Percentiles rank a stretch among this genome's conserved stretches.
phyloP scores from a whole-genome alignment of 495 filamentous ascomycete genomes.

The Penicillium pulvis region DNA sequence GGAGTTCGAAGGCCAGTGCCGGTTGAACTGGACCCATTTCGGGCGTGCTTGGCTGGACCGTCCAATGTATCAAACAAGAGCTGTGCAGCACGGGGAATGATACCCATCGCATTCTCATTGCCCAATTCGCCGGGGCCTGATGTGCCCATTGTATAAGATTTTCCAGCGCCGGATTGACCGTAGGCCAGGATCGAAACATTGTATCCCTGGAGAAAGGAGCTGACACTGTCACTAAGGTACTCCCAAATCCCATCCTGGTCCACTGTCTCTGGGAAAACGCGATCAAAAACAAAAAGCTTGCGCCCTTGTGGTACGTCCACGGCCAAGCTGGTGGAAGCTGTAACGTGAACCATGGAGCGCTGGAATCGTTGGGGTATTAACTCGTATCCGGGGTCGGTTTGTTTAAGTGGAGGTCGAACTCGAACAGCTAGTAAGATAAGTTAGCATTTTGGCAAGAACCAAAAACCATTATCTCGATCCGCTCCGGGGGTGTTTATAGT shows the following conservation, averaged over 20 bases:
- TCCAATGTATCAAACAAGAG: conserved; percentile 88
- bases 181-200: conserved; percentile 99
- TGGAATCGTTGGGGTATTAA: conserved; percentile 95
- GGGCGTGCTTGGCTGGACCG: conserved; percentile 50
- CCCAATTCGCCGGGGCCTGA: conserved; percentile 82
- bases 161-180: conserved; percentile 98
- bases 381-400: conserved; percentile 88
- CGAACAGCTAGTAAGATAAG: conserved; percentile 69
- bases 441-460: background rate
- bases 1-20: conserved; percentile 84
- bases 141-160: conserved; percentile 99
- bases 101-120: conserved; percentile 77
- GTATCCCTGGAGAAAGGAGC: conserved; percentile 92
- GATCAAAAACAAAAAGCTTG: conserved; percentile 95
- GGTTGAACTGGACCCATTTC: conserved; percentile 60
- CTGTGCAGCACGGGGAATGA: conserved; percentile 88
- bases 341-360: conserved; percentile 87
- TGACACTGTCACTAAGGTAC: conserved; percentile 87
- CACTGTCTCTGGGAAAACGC: conserved; percentile 84
- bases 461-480: background rate
- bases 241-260: conserved; percentile 93
- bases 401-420: conserved; percentile 83
- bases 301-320: conserved; percentile 90
- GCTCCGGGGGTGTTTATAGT: background rate
- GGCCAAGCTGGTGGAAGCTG: conserved; percentile 77